phyloP scores from a whole-genome alignment of 2,329 filamentous ascomycete species.

The Aureobasidium sp. region DNA sequence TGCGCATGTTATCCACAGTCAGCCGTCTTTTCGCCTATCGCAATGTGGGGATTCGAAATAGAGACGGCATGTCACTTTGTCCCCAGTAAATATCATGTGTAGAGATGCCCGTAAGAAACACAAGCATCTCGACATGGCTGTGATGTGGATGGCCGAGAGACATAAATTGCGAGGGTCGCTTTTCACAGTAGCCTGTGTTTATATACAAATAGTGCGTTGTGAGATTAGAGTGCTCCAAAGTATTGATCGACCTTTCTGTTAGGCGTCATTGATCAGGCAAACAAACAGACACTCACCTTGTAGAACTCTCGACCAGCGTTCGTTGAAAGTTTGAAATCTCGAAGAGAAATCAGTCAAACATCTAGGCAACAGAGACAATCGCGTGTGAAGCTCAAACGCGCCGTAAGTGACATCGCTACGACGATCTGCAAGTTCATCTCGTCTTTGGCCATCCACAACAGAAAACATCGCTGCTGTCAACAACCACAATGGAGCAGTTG shows the following conservation, averaged over 20 bases:
- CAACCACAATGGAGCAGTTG: neutral
- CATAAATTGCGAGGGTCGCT: neutral
- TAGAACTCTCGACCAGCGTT: neutral
- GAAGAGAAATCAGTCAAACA: neutral
- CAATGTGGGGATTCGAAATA: neutral
- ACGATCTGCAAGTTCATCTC: neutral
- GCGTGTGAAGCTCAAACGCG: slow-evolving; percentile 1
- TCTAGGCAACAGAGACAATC: slow-evolving; percentile 1
- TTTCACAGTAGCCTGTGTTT: neutral
- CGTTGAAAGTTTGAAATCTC: neutral
- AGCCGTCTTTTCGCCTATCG: neutral
- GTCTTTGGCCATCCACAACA: neutral
- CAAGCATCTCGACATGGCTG: neutral
- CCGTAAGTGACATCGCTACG: neutral
- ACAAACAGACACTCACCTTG: neutral
- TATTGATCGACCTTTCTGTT: neutral
- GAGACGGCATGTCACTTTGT: neutral
- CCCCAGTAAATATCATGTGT: neutral
- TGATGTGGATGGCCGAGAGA: neutral
- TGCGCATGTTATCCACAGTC: neutral
- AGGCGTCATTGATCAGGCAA: neutral
- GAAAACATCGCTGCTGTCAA: neutral
- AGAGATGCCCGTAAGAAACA: neutral
- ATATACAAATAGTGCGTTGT: neutral
- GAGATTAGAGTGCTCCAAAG: neutral